Evolutionary conservation across 192 early-diverging fungal genomes (phyloP).

Genomic region (Martensiomyces pterosporus): DNA sequence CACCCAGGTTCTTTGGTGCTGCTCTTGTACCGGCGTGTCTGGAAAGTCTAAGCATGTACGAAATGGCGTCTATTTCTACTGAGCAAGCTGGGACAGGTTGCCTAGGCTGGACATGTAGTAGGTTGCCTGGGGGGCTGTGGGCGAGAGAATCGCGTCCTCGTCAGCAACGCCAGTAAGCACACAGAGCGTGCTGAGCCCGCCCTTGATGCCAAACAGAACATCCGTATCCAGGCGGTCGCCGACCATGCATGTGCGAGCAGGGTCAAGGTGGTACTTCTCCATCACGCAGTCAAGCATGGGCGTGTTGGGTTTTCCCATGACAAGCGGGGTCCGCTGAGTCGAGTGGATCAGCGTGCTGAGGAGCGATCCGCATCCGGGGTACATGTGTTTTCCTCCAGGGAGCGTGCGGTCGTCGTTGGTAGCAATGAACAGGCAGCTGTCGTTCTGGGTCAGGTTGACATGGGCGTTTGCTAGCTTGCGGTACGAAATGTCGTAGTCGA

Average conservation of each 20-base stretch:
- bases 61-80: too few species aligned
- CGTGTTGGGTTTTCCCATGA: conserved; percentile 91
- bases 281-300: conserved; percentile 93
- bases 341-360: conserved; percentile 68
- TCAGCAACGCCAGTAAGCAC: conserved; percentile 78
- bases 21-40: too few species aligned
- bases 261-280: conserved; percentile 76
- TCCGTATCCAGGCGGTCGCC: conserved; percentile 96
- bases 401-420: conserved; percentile 93
- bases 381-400: conserved; percentile 70
- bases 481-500: conserved; percentile 92
- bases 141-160: conserved; percentile 21
- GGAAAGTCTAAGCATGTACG: too few species aligned
- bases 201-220: conserved; percentile 86
- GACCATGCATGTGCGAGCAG: conserved; percentile 86
- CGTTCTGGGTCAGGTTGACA: conserved; percentile 69
- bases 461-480: conserved; percentile 89
- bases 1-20: too few species aligned
- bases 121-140: conserved; percentile 27
- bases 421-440: conserved; percentile 76
- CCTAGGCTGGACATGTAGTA: conserved; percentile 41
- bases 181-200: conserved; percentile 80
- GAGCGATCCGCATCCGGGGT: conserved; percentile 82
- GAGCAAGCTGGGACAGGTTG: conserved; percentile 19
- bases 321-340: conserved; percentile 71